Evolutionary conservation across 371 early-diverging fungal species (phyloP).

Genomic region (Syncephalis plumigaleata): DNA sequence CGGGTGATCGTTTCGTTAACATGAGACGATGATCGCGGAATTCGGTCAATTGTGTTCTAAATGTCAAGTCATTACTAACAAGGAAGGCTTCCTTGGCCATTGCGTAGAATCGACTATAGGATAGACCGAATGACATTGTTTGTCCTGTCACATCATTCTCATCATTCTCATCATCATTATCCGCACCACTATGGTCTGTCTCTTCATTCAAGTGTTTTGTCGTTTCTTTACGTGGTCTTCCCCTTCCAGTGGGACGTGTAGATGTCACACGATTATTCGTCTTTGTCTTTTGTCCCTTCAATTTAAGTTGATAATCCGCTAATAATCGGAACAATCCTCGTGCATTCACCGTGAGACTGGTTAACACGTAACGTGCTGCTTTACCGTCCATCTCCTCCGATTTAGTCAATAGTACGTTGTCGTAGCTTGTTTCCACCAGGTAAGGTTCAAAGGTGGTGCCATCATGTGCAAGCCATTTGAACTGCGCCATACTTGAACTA

Average conservation of each 20-base stretch:
- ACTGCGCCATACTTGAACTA: constrained; percentile 35
- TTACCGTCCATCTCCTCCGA: constrained; percentile 32
- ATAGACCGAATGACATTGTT: constrained; percentile 10
- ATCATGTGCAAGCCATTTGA: constrained; percentile 82
- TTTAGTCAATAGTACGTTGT: constrained; percentile 49
- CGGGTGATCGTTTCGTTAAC: constrained; percentile 32
- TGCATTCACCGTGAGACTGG: constrained; percentile 65
- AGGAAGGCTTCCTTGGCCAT: constrained; percentile 65
- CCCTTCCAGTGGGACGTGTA: no score
- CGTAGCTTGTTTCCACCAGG: constrained; percentile 61
- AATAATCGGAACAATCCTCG: constrained; percentile 58
- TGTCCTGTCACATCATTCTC: no score
- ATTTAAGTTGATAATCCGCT: constrained; percentile 46
- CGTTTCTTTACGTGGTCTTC: no score
- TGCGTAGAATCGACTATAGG: constrained; percentile 39
- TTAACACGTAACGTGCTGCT: constrained; percentile 68
- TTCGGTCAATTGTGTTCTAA: constrained; percentile 76
- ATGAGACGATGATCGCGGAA: constrained; percentile 84
- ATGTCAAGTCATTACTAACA: constrained; percentile 58
- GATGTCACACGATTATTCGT: no score
- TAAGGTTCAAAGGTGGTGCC: constrained; percentile 73
- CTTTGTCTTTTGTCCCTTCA: constrained; percentile 4
- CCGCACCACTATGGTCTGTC: no score
- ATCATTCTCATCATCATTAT: no score
- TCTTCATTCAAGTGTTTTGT: no score